Evolutionary conservation across 352 stramenopile species (phyloP), one percentile per base, ranked within the genome.

Genomic region (Globisporangium lucens): DNA sequence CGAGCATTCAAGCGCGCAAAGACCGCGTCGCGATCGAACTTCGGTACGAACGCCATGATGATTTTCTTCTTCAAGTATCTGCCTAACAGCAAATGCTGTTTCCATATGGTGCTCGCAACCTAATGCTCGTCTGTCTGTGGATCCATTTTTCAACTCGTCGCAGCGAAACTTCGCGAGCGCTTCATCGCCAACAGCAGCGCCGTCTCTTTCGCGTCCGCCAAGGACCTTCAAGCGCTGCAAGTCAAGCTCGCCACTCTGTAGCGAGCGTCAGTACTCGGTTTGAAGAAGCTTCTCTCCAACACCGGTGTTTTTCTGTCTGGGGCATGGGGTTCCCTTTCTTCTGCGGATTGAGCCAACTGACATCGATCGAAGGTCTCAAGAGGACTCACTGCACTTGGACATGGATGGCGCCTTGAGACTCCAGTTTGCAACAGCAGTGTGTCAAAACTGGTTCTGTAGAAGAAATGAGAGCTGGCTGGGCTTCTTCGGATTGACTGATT

Each of bases 181-280:
- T 89, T 85, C 57, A 74, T 79, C 60, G 77, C 80, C 55, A 71
- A 75, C 53, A 85, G 78, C 51, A 66, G 76, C 12, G 71, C 78
- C 30, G 75, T 87, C 57, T 69, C 68, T 30, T 85, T 86, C 64
- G 72, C 72, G 4, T 86, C 82, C 47, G 75, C 75, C 10, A 76
- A 90, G 61, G 79, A 90, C 68, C 73, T 89, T n/a, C 77, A 87
- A 72, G 68, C 75, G 57, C 72, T 89, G 30, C 72, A 82, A 52
- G 66, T 68, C 27, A 79, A 76, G 68, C 69, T 83, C 35, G 58
- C 74, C 56, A 75, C 70, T 52, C 73, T 79, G 73, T 80, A 78
- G 52, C 10, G 20, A 27, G 3, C 6, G 20, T 17, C 2, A n/a
- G 8, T 49, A n/a, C 17, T 15, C 41, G 41, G 15, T 49, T n/a